phyloP scores from a whole-genome alignment of 2,329 filamentous ascomycete species.

The Pseudogymnoascus destructans region DNA sequence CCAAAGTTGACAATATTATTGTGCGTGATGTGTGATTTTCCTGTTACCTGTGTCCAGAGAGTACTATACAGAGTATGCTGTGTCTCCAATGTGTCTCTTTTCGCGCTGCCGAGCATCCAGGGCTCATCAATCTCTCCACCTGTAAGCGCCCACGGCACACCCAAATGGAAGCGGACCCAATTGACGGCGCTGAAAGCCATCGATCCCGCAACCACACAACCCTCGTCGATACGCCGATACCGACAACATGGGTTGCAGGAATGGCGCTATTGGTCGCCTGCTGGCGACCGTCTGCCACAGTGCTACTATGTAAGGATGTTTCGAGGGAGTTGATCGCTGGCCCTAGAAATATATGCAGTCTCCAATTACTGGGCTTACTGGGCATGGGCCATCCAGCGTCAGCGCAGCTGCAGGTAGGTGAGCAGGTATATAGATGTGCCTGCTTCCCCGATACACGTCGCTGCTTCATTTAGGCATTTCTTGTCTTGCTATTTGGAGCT shows the following conservation, averaged over 20 bases:
- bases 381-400: constrained; percentile 1
- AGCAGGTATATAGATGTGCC: constrained; percentile 1
- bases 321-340: constrained; percentile 6
- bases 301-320: constrained; percentile 1
- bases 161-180: constrained; percentile 3
- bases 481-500: neutral
- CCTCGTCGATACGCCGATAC: neutral
- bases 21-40: neutral
- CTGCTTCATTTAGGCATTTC: neutral
- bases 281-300: neutral
- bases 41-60: neutral
- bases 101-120: neutral
- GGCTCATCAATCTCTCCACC: constrained; percentile 3
- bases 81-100: neutral
- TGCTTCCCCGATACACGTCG: constrained; percentile 2
- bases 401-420: constrained; percentile 1
- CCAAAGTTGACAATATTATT: neutral
- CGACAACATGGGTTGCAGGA: neutral
- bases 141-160: constrained; percentile 4
- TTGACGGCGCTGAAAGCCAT: neutral
- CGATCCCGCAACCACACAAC: constrained; percentile 1
- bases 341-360: constrained; percentile 4
- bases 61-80: neutral
- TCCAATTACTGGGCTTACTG: neutral
- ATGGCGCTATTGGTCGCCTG: constrained; percentile 7